phyloP scores from a whole-genome alignment of 1,284 basidiomycete genomes.

The Leccinum subfulvum region DNA sequence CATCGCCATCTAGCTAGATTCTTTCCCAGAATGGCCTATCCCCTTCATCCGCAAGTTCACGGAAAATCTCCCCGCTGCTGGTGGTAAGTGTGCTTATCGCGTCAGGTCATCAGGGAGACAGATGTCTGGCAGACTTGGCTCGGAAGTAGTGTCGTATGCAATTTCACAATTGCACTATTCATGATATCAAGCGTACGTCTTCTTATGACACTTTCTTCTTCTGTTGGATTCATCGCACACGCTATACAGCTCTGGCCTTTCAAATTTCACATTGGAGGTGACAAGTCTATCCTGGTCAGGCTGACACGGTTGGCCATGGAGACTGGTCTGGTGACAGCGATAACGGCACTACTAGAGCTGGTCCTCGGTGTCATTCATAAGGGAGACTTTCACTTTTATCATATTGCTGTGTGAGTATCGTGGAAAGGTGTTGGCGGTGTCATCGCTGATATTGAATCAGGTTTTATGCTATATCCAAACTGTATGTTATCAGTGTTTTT shows the following conservation, averaged over 20 bases:
- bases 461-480: slow-evolving; percentile 27
- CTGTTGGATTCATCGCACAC: not conserved
- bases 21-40: not conserved
- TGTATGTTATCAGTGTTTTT: slow-evolving; percentile 13
- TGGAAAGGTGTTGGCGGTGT: not conserved
- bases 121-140: slow-evolving; percentile 24
- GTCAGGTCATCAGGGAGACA: not conserved
- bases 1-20: not conserved
- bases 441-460: slow-evolving; percentile 3
- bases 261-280: slow-evolving; percentile 5
- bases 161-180: slow-evolving; percentile 22
- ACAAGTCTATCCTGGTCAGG: slow-evolving; percentile 8
- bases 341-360: slow-evolving; percentile 22
- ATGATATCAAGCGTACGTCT: slow-evolving; percentile 21
- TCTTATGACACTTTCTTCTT: not conserved
- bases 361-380: slow-evolving; percentile 9
- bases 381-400: not conserved
- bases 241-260: slow-evolving; percentile 17
- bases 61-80: not conserved
- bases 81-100: not conserved
- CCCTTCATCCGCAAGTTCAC: not conserved
- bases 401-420: slow-evolving; percentile 23
- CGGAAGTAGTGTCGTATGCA: slow-evolving; percentile 19
- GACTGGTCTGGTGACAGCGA: slow-evolving; percentile 26
- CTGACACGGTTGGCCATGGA: slow-evolving; percentile 27